Conservation (phyloP, 139 green algal genomes). For the Raphidocelis subcapitata region DNA sequence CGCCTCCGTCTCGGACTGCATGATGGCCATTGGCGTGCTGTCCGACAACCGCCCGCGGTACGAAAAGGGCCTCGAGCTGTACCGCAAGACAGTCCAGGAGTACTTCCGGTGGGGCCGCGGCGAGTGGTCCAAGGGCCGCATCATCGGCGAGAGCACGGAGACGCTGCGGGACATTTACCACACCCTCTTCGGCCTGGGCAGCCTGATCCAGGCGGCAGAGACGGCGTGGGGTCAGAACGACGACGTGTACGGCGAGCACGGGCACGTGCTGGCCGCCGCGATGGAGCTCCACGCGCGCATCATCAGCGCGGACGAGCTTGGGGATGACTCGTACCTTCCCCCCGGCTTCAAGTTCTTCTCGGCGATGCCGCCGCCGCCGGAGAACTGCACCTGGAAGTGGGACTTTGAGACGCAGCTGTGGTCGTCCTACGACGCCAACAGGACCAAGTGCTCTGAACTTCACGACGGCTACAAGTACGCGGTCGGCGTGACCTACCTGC, state of each 20-base stretch:
- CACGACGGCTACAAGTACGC: slow-evolving; percentile 20
- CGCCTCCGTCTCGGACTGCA: not conserved
- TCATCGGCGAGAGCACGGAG: slow-evolving; percentile 2
- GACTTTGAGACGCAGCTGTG: slow-evolving; percentile 14
- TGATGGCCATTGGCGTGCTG: not conserved
- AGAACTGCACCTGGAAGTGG: slow-evolving; percentile 12
- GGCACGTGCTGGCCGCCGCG: not conserved
- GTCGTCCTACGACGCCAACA: not conserved
- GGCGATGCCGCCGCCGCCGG: slow-evolving; percentile 10
- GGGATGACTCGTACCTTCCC: not conserved
- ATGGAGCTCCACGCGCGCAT: slow-evolving; percentile 2
- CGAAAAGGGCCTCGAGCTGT: not conserved
- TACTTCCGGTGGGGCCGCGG: not conserved
- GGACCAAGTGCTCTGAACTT: not conserved
- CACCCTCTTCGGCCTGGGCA: slow-evolving; percentile 1
- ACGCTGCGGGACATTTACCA: slow-evolving; percentile 23
- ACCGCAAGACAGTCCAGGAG: not conserved
- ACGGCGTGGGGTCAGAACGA: slow-evolving; percentile 8
- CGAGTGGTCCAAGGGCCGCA: not conserved
- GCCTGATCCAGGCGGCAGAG: slow-evolving; percentile 16
- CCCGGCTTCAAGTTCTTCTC: slow-evolving; percentile 13
- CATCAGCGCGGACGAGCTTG: slow-evolving; percentile 5
- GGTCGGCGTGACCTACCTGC: slow-evolving; percentile 19
- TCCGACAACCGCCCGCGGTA: not conserved
- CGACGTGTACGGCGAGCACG: slow-evolving; percentile 4